These are phyloP conservation scores for Starmera dryadoides DNA, from an alignment of 805 yeast genomes.

Conservation along the genomic window DNA sequence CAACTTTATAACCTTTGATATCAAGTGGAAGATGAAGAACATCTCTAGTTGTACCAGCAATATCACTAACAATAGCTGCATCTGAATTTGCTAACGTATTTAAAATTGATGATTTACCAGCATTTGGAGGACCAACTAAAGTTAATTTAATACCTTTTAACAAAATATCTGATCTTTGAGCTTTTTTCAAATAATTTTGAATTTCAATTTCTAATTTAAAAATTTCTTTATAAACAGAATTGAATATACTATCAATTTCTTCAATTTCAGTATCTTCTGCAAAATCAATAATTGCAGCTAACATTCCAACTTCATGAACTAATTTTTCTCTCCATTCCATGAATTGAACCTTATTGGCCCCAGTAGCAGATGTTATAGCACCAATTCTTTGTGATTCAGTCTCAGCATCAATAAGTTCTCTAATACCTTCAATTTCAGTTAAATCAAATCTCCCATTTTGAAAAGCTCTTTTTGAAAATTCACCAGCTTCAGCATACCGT, in stretches of 20 bases:
- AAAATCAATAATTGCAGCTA: slow-evolving; percentile 89
- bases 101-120: slow-evolving; percentile 86
- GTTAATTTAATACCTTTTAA: slow-evolving; percentile 67
- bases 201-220: slow-evolving; percentile 37
- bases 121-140: slow-evolving; percentile 88
- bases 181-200: slow-evolving; percentile 29
- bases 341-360: slow-evolving; percentile 51
- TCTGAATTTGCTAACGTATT: slow-evolving; percentile 73
- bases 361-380: slow-evolving; percentile 67
- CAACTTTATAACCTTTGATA: slow-evolving; percentile 75
- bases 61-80: slow-evolving; percentile 83
- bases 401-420: slow-evolving; percentile 87
- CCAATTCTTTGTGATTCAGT: slow-evolving; percentile 82
- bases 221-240: slow-evolving; percentile 39
- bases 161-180: slow-evolving; percentile 54
- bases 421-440: slow-evolving; percentile 85
- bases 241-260: slow-evolving; percentile 48
- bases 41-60: slow-evolving; percentile 94
- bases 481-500: slow-evolving; percentile 89
- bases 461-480: slow-evolving; percentile 83
- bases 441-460: slow-evolving; percentile 77
- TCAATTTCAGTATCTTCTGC: slow-evolving; percentile 89
- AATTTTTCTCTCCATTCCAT: slow-evolving; percentile 60
- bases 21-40: slow-evolving; percentile 75
- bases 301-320: slow-evolving; percentile 58